Evolutionary conservation across 441 rosid genomes (phyloP), one percentile per base, ranked within the genome.

Genomic region (Mallotus repandus): DNA sequence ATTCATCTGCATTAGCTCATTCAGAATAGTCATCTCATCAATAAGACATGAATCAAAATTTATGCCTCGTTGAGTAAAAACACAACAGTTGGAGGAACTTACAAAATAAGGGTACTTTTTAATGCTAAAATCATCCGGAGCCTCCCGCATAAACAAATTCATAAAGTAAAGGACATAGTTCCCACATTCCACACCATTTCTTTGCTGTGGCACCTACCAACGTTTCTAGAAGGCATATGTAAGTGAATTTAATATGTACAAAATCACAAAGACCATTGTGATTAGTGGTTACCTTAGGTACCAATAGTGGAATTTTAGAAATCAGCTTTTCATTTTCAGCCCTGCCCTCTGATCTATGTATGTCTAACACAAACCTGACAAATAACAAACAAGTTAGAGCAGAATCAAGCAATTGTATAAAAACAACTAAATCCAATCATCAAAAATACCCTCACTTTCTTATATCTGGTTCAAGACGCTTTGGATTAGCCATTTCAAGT

Each of bases 181-280:
- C 43, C 98, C 99, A 77, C 99, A 95, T 72, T 92, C 94, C 61
- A 80, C 88, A 64, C 76, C 89, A 63, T 91, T 78, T 77, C 86
- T 88, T 78, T 95, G 99, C 67, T 91, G 99, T 29, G 98, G 98
- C 69, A 91, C 99, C 99, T 95, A 83, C 43, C 82, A 68, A 66
- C 18, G 63, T 49, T 63, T 35, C 49, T 66, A 54, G 63, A 50
- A 53, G 35, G 14, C 50, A 54, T 25, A 55, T 4, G 48, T 13
- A 62, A 43, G 22, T 58, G 18, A 49, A 45, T 12, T 69, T 9
- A 10, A 55, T 13, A 18, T 18, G 46, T 8, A 68, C 12, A 71
- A 66, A 54, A 45, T 55, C 18, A 55, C 16, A 18, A 35, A 58
- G 48, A 71, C 61, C 54, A 59, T 59, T 35, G 49, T 56, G 59